Evolutionary conservation across 805 yeast genomes (phyloP).

Genomic region (Sporopachydermia quercuum): DNA sequence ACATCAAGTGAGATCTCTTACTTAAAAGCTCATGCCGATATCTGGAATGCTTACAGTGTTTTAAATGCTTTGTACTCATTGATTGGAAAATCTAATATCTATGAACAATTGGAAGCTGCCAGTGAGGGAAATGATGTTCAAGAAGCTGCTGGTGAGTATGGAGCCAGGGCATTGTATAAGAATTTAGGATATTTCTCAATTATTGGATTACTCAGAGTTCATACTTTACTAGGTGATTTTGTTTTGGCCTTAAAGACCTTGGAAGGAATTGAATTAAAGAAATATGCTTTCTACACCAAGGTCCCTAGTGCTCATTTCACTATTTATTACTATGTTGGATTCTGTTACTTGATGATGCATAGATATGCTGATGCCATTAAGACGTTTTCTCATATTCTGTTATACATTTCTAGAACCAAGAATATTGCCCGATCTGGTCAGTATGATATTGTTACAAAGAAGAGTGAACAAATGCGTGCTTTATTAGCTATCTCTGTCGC

Average conservation of each 20-base stretch:
- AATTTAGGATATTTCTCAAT: constrained; percentile 32
- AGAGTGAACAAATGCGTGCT: constrained; percentile 37
- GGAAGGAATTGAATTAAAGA: constrained; percentile 31
- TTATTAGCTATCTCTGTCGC: constrained; percentile 30
- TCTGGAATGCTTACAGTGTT: constrained; percentile 33
- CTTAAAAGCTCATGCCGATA: constrained; percentile 24
- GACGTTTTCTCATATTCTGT: constrained; percentile 30
- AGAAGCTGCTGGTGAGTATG: constrained; percentile 26
- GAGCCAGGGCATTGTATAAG: constrained; percentile 27
- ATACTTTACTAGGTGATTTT: constrained; percentile 34
- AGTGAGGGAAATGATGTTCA: constrained; percentile 17
- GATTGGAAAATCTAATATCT: constrained; percentile 24
- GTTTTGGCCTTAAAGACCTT: constrained; percentile 32
- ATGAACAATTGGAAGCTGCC: constrained; percentile 24
- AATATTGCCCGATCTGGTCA: constrained; percentile 27
- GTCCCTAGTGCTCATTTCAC: constrained; percentile 36
- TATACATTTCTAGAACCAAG: constrained; percentile 31
- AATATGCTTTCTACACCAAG: constrained; percentile 30
- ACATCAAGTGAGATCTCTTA: constrained; percentile 20
- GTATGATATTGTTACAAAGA: constrained; percentile 31
- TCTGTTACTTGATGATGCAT: constrained; percentile 34
- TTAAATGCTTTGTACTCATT: constrained; percentile 33
- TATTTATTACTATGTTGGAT: constrained; percentile 36
- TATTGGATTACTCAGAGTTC: constrained; percentile 34
- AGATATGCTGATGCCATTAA: constrained; percentile 36